Percentiles rank a stretch among this genome's conserved stretches.
Evolutionary conservation across 306 rosid genomes (phyloP).

Genomic region (Macrotyloma uniflorum): DNA sequence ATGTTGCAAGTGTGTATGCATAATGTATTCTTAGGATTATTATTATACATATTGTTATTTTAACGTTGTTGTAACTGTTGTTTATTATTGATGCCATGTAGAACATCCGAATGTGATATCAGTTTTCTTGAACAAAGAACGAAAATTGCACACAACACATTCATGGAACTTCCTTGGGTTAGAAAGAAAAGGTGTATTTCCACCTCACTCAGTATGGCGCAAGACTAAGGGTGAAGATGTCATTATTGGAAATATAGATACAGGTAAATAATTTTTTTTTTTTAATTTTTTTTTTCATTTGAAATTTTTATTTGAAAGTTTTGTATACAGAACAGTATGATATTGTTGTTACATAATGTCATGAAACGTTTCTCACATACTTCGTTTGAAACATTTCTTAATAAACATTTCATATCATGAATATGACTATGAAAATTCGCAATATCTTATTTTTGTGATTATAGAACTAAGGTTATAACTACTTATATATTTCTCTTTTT

Average conservation of each 20-base stretch:
- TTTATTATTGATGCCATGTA: constrained; percentile 36
- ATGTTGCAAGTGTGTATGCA: constrained; percentile 50
- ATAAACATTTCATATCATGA: no score
- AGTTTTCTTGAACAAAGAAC: constrained; percentile 48
- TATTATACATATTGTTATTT: neutral
- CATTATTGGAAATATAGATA: constrained; percentile 73
- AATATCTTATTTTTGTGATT: no score
- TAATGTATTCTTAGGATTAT: no score
- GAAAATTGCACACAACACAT: constrained; percentile 61
- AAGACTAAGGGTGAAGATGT: constrained; percentile 57
- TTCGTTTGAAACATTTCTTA: no score
- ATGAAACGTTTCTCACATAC: no score
- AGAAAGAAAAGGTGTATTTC: constrained; percentile 36
- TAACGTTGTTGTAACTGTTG: neutral
- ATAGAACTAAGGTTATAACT: no score
- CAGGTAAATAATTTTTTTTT: constrained; percentile 50
- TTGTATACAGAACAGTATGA: no score
- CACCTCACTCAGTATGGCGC: constrained; percentile 49
- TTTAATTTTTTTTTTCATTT: neutral
- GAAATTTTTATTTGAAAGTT: no score
- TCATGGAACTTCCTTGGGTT: constrained; percentile 74
- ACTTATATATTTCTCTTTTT: no score
- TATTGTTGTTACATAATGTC: no score
- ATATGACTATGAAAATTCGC: no score
- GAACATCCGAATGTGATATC: constrained; percentile 64